Percentiles rank a stretch among this genome's conserved stretches.
Conservation (phyloP, 2,329 filamentous ascomycete species). For the Aaosphaeria arxii region DNA sequence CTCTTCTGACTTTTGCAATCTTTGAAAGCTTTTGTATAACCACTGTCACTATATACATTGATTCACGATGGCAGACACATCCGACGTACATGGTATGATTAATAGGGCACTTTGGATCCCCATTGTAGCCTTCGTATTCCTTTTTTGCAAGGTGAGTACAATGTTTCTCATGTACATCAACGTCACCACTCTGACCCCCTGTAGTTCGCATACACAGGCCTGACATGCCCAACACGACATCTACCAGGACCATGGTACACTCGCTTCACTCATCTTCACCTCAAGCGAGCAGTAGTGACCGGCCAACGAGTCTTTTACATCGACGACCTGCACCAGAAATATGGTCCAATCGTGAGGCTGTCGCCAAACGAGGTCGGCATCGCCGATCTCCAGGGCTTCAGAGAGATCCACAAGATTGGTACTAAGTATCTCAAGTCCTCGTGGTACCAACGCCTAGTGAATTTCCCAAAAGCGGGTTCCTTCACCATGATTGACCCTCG, state of each 20-base stretch:
- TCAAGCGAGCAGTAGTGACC: constrained; percentile 36
- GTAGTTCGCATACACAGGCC: constrained; percentile 16
- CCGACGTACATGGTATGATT: too few relatives aligned
- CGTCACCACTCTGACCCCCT: too few relatives aligned
- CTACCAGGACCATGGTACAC: constrained; percentile 30
- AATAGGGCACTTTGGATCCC: too few relatives aligned
- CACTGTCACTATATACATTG: too few relatives aligned
- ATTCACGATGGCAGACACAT: too few relatives aligned
- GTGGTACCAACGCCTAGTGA: constrained; percentile 35
- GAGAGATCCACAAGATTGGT: constrained; percentile 27
- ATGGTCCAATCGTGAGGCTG: constrained; percentile 30
- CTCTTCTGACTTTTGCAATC: too few relatives aligned
- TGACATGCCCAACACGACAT: constrained; percentile 25
- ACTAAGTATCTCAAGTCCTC: constrained; percentile 35
- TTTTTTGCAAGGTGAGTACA: too few relatives aligned
- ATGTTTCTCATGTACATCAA: too few relatives aligned
- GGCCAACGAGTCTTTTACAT: constrained; percentile 41
- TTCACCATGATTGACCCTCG: constrained; percentile 39
- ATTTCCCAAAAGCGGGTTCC: constrained; percentile 23
- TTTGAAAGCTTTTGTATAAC: too few relatives aligned
- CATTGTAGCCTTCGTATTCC: too few relatives aligned
- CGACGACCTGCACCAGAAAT: constrained; percentile 33
- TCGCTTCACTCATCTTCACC: constrained; percentile 30
- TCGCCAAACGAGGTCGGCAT: constrained; percentile 29
- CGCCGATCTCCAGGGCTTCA: constrained; percentile 25